Conservation (phyloP, 2,329 filamentous ascomycete species). For the Botryotinia globosa region DNA sequence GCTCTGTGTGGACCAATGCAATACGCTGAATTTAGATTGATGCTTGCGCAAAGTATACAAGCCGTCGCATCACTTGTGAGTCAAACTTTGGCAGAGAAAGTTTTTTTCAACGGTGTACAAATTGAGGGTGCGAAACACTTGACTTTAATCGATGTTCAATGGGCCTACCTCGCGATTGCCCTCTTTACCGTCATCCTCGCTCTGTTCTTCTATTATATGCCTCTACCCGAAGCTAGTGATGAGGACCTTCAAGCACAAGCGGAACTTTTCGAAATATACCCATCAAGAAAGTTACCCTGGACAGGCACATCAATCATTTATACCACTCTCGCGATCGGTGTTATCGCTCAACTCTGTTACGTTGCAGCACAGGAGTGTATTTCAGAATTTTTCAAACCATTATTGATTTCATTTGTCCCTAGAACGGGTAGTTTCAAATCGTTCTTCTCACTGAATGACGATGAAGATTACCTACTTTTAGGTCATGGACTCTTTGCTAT, state of each 20-base stretch:
- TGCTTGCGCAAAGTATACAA: constrained; percentile 74
- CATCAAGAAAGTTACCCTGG: constrained; percentile 26
- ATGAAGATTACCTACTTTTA: constrained; percentile 66
- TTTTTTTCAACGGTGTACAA: constrained; percentile 65
- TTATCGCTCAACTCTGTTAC: constrained; percentile 76
- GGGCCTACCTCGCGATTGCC: constrained; percentile 80
- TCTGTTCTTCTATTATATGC: constrained; percentile 67
- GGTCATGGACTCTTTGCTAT: constrained; percentile 71
- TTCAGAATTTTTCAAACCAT: constrained; percentile 57
- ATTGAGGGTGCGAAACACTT: constrained; percentile 37
- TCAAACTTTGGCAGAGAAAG: constrained; percentile 67
- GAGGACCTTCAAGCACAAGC: constrained; percentile 51
- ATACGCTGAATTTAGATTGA: constrained; percentile 71
- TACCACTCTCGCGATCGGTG: constrained; percentile 62
- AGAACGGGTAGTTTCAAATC: constrained; percentile 28
- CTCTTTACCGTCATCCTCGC: constrained; percentile 69
- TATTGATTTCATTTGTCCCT: constrained; percentile 47
- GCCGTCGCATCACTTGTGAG: constrained; percentile 72
- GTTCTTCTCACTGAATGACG: constrained; percentile 47
- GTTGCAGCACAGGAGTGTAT: constrained; percentile 69
- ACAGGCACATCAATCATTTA: constrained; percentile 43
- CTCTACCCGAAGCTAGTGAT: constrained; percentile 56
- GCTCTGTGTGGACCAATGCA: constrained; percentile 69
- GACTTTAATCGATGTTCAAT: constrained; percentile 72
- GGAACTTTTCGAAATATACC: constrained; percentile 29